phyloP scores from a whole-genome alignment of 768 basidiomycete genomes.

The Mycena vitilis region DNA sequence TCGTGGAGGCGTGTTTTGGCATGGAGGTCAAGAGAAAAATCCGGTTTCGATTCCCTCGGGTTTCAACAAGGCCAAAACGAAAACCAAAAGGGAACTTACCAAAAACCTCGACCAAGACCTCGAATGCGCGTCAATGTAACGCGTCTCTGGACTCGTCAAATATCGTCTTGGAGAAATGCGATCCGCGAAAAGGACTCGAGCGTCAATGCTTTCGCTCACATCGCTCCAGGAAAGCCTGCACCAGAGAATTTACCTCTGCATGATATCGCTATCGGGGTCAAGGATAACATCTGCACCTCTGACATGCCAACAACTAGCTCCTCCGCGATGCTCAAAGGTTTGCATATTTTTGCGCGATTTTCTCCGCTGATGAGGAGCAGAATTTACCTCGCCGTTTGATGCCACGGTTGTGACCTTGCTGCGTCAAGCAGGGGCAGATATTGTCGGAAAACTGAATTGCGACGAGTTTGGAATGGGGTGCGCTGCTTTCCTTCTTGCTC shows the following conservation, averaged over 20 bases:
- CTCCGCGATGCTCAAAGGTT: slow-evolving; percentile 78
- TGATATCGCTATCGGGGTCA: slow-evolving; percentile 73
- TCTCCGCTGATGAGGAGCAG: slow-evolving; percentile 48
- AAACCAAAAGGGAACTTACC: not conserved
- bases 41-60: slow-evolving; percentile 2
- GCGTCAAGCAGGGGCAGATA: slow-evolving; percentile 68
- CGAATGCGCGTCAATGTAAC: slow-evolving; percentile 33
- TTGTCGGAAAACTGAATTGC: slow-evolving; percentile 92
- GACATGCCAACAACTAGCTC: slow-evolving; percentile 79
- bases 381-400: slow-evolving; percentile 84
- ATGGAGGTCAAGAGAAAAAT: slow-evolving; percentile 14
- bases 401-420: slow-evolving; percentile 85
- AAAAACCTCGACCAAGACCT: not conserved
- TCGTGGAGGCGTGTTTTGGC: slow-evolving; percentile 27
- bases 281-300: slow-evolving; percentile 87
- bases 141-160: slow-evolving; percentile 20
- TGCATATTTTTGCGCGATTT: not conserved
- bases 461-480: slow-evolving; percentile 99
- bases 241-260: slow-evolving; percentile 45
- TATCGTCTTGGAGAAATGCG: slow-evolving; percentile 43
- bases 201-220: slow-evolving; percentile 69
- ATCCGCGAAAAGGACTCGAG: slow-evolving; percentile 52
- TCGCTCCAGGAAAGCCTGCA: slow-evolving; percentile 30
- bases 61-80: not conserved
- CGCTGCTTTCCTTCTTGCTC: slow-evolving; percentile 37